Percentiles rank a stretch among this genome's conserved stretches.
These are phyloP conservation scores for Trichaptum fuscoviolaceum DNA, from an alignment of 768 basidiomycete genomes.

Conservation along the genomic window DNA sequence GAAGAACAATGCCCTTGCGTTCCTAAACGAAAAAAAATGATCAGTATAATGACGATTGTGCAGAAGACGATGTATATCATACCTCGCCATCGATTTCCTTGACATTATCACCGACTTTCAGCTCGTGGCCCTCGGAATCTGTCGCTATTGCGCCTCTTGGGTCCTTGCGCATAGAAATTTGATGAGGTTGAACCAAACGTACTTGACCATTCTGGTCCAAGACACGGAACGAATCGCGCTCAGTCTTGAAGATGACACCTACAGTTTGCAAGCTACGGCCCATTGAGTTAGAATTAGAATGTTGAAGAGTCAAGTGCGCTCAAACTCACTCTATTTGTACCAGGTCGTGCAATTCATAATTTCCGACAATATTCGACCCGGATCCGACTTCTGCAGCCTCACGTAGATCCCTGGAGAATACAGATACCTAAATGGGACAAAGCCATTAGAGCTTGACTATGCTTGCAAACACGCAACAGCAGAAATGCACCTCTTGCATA, in stretches of 20 bases:
- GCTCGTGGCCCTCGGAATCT: slow-evolving; percentile 83
- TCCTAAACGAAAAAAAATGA: slow-evolving; percentile 37
- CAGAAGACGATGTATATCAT: slow-evolving; percentile 18
- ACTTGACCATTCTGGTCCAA: slow-evolving; percentile 92
- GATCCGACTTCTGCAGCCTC: slow-evolving; percentile 98
- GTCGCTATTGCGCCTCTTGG: slow-evolving; percentile 80
- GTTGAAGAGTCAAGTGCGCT: not conserved
- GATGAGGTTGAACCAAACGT: slow-evolving; percentile 86
- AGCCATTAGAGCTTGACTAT: slow-evolving; percentile 10
- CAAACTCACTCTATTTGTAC: slow-evolving; percentile 88
- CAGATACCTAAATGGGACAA: slow-evolving; percentile 63
- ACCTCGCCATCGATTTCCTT: slow-evolving; percentile 91
- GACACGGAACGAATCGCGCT: slow-evolving; percentile 92
- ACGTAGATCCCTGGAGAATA: slow-evolving; percentile 94
- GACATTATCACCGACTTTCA: slow-evolving; percentile 85
- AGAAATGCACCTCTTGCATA: slow-evolving; percentile 73
- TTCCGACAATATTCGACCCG: slow-evolving; percentile 81
- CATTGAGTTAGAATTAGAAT: not conserved
- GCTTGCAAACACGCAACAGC: not conserved
- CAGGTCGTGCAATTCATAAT: slow-evolving; percentile 94
- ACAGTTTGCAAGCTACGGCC: slow-evolving; percentile 75
- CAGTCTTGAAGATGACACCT: slow-evolving; percentile 96
- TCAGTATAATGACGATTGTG: not conserved
- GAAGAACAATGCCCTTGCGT: slow-evolving; percentile 86
- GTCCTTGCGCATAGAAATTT: slow-evolving; percentile 88